Evolutionary conservation across 805 yeast species (phyloP).

Genomic region (Barnettozyma sp.): DNA sequence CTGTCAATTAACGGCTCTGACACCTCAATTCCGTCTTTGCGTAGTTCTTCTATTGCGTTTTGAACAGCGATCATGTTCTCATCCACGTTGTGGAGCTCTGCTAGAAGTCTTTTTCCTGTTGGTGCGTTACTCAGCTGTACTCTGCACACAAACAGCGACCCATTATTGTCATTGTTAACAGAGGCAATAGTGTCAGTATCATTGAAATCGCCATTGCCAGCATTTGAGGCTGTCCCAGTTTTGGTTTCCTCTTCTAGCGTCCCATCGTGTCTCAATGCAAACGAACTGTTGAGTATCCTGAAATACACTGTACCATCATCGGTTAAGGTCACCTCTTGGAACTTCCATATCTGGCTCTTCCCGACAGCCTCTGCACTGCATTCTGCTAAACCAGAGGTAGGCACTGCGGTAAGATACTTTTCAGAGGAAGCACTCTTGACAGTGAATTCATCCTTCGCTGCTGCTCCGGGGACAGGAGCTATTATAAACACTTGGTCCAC

Average conservation of each 20-base stretch:
- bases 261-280: neutral
- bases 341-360: slow-evolving; percentile 23
- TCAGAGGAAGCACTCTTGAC: slow-evolving; percentile 25
- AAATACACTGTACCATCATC: slow-evolving; percentile 1
- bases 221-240: too few relatives aligned
- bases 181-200: too few relatives aligned
- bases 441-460: slow-evolving; percentile 8
- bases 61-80: slow-evolving; percentile 15
- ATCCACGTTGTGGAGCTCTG: slow-evolving; percentile 4
- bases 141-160: slow-evolving; percentile 13
- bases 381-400: slow-evolving; percentile 16
- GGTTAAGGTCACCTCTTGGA: slow-evolving; percentile 11
- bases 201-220: too few relatives aligned
- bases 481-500: slow-evolving; percentile 30
- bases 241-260: neutral
- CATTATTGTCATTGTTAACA: too few relatives aligned
- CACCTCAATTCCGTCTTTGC: slow-evolving; percentile 16
- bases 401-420: slow-evolving; percentile 21
- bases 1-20: slow-evolving; percentile 15
- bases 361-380: slow-evolving; percentile 31
- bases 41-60: slow-evolving; percentile 18
- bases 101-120: slow-evolving; percentile 13
- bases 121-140: slow-evolving; percentile 16
- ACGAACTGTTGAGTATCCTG: neutral
- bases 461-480: slow-evolving; percentile 9